Conservation (phyloP, 768 basidiomycete genomes). For the Suillus spraguei region DNA sequence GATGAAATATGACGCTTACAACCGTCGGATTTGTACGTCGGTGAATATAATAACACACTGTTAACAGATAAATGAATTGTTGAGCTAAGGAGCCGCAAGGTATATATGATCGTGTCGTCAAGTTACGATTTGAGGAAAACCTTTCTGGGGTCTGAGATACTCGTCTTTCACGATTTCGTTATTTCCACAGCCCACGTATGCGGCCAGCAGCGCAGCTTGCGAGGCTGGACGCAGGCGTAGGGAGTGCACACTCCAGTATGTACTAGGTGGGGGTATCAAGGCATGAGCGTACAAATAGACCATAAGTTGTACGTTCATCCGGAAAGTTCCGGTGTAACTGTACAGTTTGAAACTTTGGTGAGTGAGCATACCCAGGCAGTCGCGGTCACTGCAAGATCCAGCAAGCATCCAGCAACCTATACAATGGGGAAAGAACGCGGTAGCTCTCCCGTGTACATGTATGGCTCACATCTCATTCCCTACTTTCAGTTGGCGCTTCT, state of each 20-base stretch:
- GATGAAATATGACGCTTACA: not conserved
- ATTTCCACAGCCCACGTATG: not conserved
- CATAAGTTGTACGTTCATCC: not conserved
- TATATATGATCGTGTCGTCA: not conserved
- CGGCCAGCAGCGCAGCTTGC: not conserved
- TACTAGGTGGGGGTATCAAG: not conserved
- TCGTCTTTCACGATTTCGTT: not conserved
- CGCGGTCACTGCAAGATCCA: not conserved
- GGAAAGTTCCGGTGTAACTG: not conserved
- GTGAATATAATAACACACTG: not conserved
- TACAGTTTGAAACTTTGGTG: slow-evolving; percentile 8
- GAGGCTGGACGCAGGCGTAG: not conserved
- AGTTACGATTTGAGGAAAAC: not conserved
- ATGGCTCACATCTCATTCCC: slow-evolving; percentile 5
- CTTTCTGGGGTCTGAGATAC: not conserved
- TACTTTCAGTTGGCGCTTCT: slow-evolving; percentile 54
- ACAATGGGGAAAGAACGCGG: slow-evolving; percentile 8
- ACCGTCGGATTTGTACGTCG: not conserved
- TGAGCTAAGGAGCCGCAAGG: not conserved
- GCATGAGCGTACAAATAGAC: not conserved
- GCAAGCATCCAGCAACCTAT: slow-evolving; percentile 4
- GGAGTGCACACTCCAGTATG: not conserved
- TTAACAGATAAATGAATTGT: not conserved
- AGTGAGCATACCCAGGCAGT: not conserved
- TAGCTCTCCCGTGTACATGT: slow-evolving; percentile 5